These are phyloP conservation scores for Sabuloglossum arenarium DNA, from an alignment of 495 filamentous ascomycete genomes.

Conservation along the genomic window DNA sequence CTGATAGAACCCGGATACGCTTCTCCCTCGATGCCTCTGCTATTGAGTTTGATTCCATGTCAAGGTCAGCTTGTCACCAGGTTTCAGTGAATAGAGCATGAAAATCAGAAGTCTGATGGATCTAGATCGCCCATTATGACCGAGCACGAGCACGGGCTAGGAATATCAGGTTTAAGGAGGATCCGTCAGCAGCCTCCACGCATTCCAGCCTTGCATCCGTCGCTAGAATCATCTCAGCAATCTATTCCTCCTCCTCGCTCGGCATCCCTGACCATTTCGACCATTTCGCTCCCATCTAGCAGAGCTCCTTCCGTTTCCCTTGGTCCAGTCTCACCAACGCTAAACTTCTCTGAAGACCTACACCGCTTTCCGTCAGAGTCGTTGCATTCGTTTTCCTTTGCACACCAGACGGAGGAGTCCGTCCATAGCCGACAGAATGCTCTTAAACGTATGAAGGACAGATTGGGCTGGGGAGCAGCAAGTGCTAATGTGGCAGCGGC, in stretches of 20 bases:
- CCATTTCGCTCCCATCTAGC: constrained; percentile 23
- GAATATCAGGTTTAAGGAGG: constrained; percentile 62
- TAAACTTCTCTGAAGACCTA: constrained; percentile 68
- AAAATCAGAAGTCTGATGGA: not conserved
- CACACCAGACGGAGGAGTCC: constrained; percentile 81
- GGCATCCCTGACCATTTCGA: constrained; percentile 38
- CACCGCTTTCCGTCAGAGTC: constrained; percentile 87
- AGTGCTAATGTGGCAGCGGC: constrained; percentile 49
- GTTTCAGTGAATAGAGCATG: not conserved
- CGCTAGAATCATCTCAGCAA: not conserved
- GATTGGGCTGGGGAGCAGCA: constrained; percentile 56
- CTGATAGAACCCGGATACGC: constrained; percentile 21
- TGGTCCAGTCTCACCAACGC: constrained; percentile 40
- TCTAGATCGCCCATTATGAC: constrained; percentile 32
- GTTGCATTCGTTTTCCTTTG: constrained; percentile 95
- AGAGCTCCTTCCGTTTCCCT: constrained; percentile 30
- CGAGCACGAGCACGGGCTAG: constrained; percentile 40
- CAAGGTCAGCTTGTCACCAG: constrained; percentile 19
- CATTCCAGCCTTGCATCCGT: not conserved
- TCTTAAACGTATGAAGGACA: constrained; percentile 85
- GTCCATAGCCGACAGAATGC: constrained; percentile 84
- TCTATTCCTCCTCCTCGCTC: constrained; percentile 40
- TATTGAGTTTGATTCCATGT: constrained; percentile 27
- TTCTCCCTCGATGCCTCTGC: constrained; percentile 34
- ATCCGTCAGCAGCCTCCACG: constrained; percentile 69